Conservation (phyloP, 192 early-diverging fungal species). For the Spinellus fusiger region DNA sequence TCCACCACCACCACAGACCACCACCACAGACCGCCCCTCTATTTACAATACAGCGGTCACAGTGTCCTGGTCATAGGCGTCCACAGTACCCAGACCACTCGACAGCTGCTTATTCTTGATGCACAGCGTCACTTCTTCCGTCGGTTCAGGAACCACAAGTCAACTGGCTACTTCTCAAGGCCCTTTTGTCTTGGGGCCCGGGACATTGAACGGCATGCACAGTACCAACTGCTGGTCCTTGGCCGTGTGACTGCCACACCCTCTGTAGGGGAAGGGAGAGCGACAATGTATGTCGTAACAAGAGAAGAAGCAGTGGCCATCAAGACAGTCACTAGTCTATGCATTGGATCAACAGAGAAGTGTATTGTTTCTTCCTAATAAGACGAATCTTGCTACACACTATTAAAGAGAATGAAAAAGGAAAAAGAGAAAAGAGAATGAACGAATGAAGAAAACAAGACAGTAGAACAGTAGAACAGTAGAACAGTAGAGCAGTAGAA, state of each 20-base stretch:
- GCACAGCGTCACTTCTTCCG: conserved; percentile 20
- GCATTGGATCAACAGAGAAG: no score
- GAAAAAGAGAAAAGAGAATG: neutral
- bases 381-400: neutral
- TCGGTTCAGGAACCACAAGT: neutral
- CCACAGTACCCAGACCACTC: conserved; percentile 33
- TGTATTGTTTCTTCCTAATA: no score
- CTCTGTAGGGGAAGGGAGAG: no score
- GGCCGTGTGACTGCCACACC: conserved; percentile 13
- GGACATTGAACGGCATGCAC: conserved; percentile 19
- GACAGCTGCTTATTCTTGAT: conserved; percentile 59
- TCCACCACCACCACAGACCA: conserved; percentile 16
- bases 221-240: conserved; percentile 29
- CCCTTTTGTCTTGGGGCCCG: conserved; percentile 23
- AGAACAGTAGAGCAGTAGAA: no score
- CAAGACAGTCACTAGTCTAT: no score
- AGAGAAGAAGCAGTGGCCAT: no score
- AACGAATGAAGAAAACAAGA: neutral
- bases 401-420: neutral
- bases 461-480: no score
- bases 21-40: conserved; percentile 52
- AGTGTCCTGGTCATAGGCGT: conserved; percentile 61
- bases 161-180: conserved; percentile 6
- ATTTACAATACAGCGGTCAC: conserved; percentile 70
- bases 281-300: no score